Evolutionary conservation across 2,329 filamentous ascomycete species (phyloP).

Genomic region (Monosporascus sp.): DNA sequence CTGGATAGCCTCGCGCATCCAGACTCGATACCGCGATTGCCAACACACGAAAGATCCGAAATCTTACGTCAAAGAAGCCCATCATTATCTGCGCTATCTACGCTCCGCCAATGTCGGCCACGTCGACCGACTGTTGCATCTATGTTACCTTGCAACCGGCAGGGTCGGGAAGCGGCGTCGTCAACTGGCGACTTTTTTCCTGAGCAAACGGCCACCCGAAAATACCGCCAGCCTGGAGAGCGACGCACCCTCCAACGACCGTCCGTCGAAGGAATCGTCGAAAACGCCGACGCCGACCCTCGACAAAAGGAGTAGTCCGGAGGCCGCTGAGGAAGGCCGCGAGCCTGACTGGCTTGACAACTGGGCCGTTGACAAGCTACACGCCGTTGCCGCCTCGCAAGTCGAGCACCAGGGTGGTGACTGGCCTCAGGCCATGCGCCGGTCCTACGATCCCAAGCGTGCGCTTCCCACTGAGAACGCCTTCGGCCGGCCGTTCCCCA

Average conservation of each 20-base stretch:
- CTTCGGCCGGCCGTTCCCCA: conserved; percentile 43
- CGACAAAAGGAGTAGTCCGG: neutral
- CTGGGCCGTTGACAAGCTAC: conserved; percentile 45
- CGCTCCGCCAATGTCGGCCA: conserved; percentile 50
- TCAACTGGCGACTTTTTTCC: conserved; percentile 34
- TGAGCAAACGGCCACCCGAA: conserved; percentile 33
- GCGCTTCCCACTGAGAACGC: conserved; percentile 38
- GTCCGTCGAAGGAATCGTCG: no score
- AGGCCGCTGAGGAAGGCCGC: neutral
- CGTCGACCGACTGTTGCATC: conserved; percentile 36
- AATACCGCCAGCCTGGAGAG: conserved; percentile 37
- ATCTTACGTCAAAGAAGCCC: conserved; percentile 34
- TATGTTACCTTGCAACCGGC: conserved; percentile 48
- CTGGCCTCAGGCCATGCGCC: conserved; percentile 23
- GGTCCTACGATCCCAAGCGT: conserved; percentile 27
- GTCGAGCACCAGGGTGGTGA: conserved; percentile 22
- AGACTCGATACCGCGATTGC: conserved; percentile 40
- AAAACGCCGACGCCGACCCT: neutral
- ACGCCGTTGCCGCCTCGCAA: conserved; percentile 38
- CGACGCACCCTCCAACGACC: conserved; percentile 1
- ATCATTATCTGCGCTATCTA: conserved; percentile 40
- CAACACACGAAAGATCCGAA: conserved; percentile 16
- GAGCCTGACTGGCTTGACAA: conserved; percentile 38
- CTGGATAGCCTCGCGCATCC: conserved; percentile 38
- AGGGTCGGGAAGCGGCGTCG: conserved; percentile 47